Evolutionary conservation across 2,329 filamentous ascomycete species (phyloP).

Genomic region (Ophiostoma australiae): DNA sequence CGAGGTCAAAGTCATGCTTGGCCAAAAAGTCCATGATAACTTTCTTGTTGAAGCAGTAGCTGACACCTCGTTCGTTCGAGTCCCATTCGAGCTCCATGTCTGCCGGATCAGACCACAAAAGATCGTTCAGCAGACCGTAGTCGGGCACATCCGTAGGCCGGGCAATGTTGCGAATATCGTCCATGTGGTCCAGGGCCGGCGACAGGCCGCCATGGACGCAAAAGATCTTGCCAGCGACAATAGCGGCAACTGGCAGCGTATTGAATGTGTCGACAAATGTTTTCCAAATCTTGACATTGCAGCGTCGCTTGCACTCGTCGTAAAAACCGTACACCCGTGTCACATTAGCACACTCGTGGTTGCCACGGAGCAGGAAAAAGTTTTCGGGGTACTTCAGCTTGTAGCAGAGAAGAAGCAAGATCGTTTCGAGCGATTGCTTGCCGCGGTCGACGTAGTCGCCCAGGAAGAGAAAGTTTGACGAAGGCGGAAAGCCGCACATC

Average conservation of each 20-base stretch:
- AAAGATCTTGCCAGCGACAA: slow-evolving; percentile 99
- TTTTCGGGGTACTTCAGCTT: slow-evolving; percentile 99
- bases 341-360: slow-evolving; percentile 98
- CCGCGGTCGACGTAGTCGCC: slow-evolving; percentile 98
- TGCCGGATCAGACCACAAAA: slow-evolving; percentile 96
- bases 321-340: slow-evolving; percentile 99
- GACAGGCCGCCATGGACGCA: slow-evolving; percentile 98
- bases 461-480: slow-evolving; percentile 90
- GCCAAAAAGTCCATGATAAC: slow-evolving; percentile 97
- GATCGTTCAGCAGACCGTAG: slow-evolving; percentile 93
- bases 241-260: slow-evolving; percentile 94
- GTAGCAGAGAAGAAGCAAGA: slow-evolving; percentile 92
- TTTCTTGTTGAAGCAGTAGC: slow-evolving; percentile 97
- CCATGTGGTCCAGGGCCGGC: slow-evolving; percentile 98
- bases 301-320: slow-evolving; percentile 97
- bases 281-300: slow-evolving; percentile 99
- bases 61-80: slow-evolving; percentile 92
- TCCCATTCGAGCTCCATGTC: slow-evolving; percentile 99
- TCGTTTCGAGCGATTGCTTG: slow-evolving; percentile 98
- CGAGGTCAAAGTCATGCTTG: slow-evolving; percentile 99
- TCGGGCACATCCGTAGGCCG: slow-evolving; percentile 98
- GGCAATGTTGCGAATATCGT: slow-evolving; percentile 98
- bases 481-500: slow-evolving; percentile 95
- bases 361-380: slow-evolving; percentile 97
- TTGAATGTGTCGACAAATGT: slow-evolving; percentile 99